Base-by-base conservation (phyloP, 495 filamentous ascomycete species). In the Neurospora pannonica region DNA sequence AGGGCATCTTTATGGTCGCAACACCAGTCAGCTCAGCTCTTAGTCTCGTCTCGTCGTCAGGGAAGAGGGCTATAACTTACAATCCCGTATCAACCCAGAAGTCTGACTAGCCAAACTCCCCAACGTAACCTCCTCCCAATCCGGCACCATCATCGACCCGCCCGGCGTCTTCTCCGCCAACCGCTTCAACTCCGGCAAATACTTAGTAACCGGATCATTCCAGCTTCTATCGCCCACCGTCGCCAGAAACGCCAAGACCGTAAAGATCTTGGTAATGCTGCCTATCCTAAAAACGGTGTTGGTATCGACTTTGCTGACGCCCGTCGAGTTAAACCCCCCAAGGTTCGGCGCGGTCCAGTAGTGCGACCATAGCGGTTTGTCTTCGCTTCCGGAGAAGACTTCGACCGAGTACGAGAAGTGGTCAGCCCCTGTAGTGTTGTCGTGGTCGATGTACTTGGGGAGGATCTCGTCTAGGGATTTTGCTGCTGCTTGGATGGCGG, bases 61-160 rank as follows among this genome's bases (percentile, higher is more conserved):
- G n/a, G n/a, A n/a, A n/a, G n/a, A n/a, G n/a, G n/a, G n/a, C n/a
- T n/a, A n/a, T n/a, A n/a, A n/a, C n/a, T n/a, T n/a, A n/a, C 82
- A 84, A 34, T 84, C 82, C 71, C 86, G 80, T 31, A 84, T 83
- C 43, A 89, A 79, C 0, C 87, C 88, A 17, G 87, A 82, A 37
- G 86, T 81, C 74, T 90, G 88, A 60, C 82, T 86, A 0, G 87
- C 87, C 48, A 90, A 75, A 5, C 86, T 84, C 0, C 88, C 86
- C 15, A 90, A 80, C 0, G 88, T 90, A 39, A 90, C 82, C 3
- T 88, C 83, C 1, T 86, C 81, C 89, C 89, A 90, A 24, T 84
- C 81, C 8, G 86, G 76, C 5, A 77, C 77, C 36, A 81, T 80
- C 19, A 85, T 82, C 0, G 79, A 74, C 54, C 80, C 80, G 0